phyloP scores from a whole-genome alignment of 805 yeast genomes.

The Saturnispora gosingensis region DNA sequence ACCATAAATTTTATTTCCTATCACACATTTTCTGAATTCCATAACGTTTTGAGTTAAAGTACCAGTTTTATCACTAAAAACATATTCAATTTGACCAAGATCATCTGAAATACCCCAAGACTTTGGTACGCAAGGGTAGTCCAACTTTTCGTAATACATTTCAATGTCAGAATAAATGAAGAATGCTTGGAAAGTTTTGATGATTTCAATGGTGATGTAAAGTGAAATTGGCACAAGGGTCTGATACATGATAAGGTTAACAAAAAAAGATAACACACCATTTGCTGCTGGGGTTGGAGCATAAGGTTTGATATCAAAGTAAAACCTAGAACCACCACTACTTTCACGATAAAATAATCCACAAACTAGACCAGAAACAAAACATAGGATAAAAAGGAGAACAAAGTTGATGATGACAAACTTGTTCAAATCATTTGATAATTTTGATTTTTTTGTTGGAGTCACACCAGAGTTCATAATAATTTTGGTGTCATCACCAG shows the following conservation, averaged over 20 bases:
- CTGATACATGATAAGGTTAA: constrained; percentile 65
- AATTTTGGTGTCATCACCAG: constrained; percentile 69
- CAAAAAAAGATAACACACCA: constrained; percentile 63
- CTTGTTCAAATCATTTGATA: constrained; percentile 56
- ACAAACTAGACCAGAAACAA: constrained; percentile 60
- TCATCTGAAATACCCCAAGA: constrained; percentile 82
- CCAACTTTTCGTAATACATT: constrained; percentile 60
- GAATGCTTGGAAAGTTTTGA: constrained; percentile 67
- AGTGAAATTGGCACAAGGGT: constrained; percentile 73
- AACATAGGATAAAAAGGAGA: constrained; percentile 54
- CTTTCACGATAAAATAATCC: constrained; percentile 47
- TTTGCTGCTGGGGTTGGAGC: constrained; percentile 52
- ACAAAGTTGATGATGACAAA: constrained; percentile 57
- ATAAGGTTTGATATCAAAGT: constrained; percentile 53
- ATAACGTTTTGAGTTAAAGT: constrained; percentile 75
- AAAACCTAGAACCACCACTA: constrained; percentile 35
- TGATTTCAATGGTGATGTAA: constrained; percentile 69
- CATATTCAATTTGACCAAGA: constrained; percentile 73
- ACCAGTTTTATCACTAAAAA: constrained; percentile 79
- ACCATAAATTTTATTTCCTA: constrained; percentile 61
- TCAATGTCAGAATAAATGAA: constrained; percentile 62
- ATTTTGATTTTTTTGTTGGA: constrained; percentile 61
- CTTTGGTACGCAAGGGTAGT: constrained; percentile 72
- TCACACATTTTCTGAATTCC: constrained; percentile 73
- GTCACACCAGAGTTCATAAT: constrained; percentile 73